These are phyloP conservation scores for Monilinia fructigena DNA, from an alignment of 2,329 filamentous ascomycete genomes.

Conservation along the genomic window DNA sequence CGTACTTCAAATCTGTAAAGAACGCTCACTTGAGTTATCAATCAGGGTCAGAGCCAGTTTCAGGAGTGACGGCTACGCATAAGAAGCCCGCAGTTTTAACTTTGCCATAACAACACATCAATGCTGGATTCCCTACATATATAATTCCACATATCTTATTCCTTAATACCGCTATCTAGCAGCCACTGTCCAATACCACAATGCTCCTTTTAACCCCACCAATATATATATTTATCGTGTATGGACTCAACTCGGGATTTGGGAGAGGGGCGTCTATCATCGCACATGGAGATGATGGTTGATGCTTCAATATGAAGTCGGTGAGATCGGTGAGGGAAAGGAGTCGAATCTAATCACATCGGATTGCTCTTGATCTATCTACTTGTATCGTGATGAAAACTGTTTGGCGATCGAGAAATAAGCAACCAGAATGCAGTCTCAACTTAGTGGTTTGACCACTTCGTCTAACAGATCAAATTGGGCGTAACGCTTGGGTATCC, in stretches of 20 bases:
- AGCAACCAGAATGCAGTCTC: not conserved
- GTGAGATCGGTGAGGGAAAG: not conserved
- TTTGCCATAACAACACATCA: not conserved
- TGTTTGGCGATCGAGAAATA: not conserved
- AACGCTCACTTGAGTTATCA: conserved; percentile 14
- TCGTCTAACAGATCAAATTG: not conserved
- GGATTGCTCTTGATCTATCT: not conserved
- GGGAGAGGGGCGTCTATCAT: not conserved
- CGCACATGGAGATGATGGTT: not conserved
- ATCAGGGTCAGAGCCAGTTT: not conserved
- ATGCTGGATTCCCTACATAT: not conserved
- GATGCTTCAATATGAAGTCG: not conserved
- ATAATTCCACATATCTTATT: not conserved
- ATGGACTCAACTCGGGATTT: too few species aligned
- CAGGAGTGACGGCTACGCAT: not conserved
- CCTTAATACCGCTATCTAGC: not conserved
- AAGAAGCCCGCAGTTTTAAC: conserved; percentile 1
- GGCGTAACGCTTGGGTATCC: not conserved
- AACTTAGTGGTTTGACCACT: not conserved
- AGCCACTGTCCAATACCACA: not conserved
- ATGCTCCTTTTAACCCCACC: conserved; percentile 1
- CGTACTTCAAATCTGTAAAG: not conserved
- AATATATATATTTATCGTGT: not conserved
- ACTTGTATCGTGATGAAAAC: not conserved
- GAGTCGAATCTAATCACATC: not conserved